These are phyloP conservation scores for Salix arbutifolia DNA, from an alignment of 345 rosid species.

Conservation along the genomic window DNA sequence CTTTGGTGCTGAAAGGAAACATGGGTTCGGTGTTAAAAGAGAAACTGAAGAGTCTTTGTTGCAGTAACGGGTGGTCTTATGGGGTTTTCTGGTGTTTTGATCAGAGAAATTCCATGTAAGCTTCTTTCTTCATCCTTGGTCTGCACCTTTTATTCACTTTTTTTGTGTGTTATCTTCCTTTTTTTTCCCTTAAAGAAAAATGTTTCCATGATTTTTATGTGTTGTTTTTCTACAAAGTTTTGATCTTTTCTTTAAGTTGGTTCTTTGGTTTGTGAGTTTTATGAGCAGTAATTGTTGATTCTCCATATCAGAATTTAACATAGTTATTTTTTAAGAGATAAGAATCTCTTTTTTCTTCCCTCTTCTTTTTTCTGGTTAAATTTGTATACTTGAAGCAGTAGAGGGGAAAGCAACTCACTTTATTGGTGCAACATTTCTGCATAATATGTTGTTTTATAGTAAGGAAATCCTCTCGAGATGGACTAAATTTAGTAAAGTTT, in stretches of 20 bases:
- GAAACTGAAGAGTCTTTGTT: constrained; percentile 57
- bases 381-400: neutral
- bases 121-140: neutral
- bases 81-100: constrained; percentile 77
- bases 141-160: neutral
- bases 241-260: constrained; percentile 1
- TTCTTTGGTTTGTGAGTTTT: neutral
- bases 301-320: neutral
- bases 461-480: neutral
- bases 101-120: constrained; percentile 66
- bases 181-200: neutral
- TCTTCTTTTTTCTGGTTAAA: neutral
- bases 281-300: neutral
- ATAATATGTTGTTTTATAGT: neutral
- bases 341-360: neutral
- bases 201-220: neutral
- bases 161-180: neutral
- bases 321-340: neutral
- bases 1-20: neutral
- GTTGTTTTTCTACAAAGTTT: constrained; percentile 5
- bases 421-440: constrained; percentile 1
- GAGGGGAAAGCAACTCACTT: neutral
- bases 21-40: constrained; percentile 36
- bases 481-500: neutral
- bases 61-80: constrained; percentile 80